Evolutionary conservation across 2,329 filamentous ascomycete genomes (phyloP).

Genomic region (Bisporella sp.): DNA sequence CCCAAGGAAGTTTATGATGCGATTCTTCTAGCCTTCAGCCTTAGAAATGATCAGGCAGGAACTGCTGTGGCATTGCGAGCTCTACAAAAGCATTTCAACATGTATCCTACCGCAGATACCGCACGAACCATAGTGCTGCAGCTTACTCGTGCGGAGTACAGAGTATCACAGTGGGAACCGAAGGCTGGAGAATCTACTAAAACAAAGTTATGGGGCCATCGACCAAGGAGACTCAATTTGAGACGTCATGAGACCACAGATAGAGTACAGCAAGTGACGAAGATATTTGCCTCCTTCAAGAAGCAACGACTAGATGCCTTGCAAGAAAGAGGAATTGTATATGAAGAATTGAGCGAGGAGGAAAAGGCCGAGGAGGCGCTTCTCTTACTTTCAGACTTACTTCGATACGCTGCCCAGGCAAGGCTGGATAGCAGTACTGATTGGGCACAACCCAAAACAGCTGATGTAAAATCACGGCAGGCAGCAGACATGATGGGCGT

Average conservation of each 20-base stretch:
- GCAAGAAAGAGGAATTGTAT: conserved; percentile 18
- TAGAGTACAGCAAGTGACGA: conserved; percentile 36
- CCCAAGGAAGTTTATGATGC: conserved; percentile 43
- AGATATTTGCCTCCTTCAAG: conserved; percentile 35
- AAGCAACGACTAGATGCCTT: conserved; percentile 22
- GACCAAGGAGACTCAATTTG: conserved; percentile 31
- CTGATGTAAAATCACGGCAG: conserved; percentile 3
- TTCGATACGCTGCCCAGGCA: conserved; percentile 17
- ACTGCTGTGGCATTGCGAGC: conserved; percentile 41
- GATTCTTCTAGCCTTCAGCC: conserved; percentile 43
- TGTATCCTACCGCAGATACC: conserved; percentile 38
- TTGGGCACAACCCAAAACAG: not conserved
- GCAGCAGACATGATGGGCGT: conserved; percentile 19
- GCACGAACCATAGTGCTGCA: conserved; percentile 41
- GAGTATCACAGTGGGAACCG: not conserved
- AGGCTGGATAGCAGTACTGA: not conserved
- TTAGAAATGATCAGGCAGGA: conserved; percentile 40
- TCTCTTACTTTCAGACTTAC: conserved; percentile 20
- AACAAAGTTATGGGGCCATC: not conserved
- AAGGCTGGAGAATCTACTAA: not conserved
- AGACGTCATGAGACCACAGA: conserved; percentile 31
- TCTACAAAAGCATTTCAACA: conserved; percentile 35
- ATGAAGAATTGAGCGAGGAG: conserved; percentile 19
- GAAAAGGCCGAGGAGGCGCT: conserved; percentile 25
- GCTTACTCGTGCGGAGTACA: conserved; percentile 33